Base-by-base conservation (phyloP, 768 basidiomycete genomes). In the Mycena floridula region DNA sequence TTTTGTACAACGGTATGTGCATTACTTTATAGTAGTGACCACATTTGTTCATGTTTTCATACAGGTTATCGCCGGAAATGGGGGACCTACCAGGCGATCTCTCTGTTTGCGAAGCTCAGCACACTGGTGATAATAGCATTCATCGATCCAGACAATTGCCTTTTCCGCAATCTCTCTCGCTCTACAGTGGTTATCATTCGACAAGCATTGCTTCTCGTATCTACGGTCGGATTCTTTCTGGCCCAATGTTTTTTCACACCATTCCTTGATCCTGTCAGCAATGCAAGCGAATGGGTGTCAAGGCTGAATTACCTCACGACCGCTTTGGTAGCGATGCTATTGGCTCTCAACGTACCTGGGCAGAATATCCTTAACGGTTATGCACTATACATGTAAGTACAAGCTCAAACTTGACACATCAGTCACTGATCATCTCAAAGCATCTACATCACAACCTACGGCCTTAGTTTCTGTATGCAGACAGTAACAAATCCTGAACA, bases 281-380 rank as follows among this genome's bases (percentile, higher is more conserved):
- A 88, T 59, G 82, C 83, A 1, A 82, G 78, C 58, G 85, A 88
- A 69, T 85, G 81, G 77, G 72, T 73, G 9, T 85, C 83, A 36
- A 62, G 87, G 40, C 58, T 83, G 37, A 83, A 83, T 58, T 90
- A 86, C 59, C 69, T 88, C 32, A 54, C 73, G 23, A 84, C 85
- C 8, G 72, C 85, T 24, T 58, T 70, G 18, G 70, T 84, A 25
- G 81, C 86, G 3, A 68, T 89, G 18, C 63, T 69, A n/a, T 75
- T 82, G 39, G 77, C 77, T 16, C 60, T 84, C 41, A 61, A 79
- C 54, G 63, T 83, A 44, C 77, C 79, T 18, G 76, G 76, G 2
- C 63, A 71, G 51, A 52, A 64, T 42, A 66, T 81, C 7, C 60
- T 85, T n/a, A 66, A 78, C 46, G 82, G 80, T 11, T 77, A 77